Evolutionary conservation across 2,329 filamentous ascomycete species (phyloP).

Genomic region (Teratosphaeria destructans): DNA sequence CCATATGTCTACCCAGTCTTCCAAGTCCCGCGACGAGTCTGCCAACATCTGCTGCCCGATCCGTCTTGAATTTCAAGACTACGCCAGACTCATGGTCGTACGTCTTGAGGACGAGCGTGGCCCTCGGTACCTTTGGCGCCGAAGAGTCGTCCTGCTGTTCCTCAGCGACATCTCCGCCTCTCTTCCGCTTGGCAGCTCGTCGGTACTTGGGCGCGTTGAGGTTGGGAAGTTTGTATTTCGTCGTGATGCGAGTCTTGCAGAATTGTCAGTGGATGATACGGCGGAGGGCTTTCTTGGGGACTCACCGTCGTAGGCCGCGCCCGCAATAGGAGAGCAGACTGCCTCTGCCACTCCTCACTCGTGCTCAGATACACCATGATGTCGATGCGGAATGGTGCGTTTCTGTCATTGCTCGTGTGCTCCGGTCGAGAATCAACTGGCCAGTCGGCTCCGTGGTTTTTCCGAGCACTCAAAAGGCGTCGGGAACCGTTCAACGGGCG

Average conservation of each 20-base stretch:
- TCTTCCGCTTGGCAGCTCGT: slow-evolving; percentile 18
- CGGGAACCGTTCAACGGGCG: background rate
- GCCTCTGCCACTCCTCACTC: slow-evolving; percentile 82
- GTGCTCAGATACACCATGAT: slow-evolving; percentile 70
- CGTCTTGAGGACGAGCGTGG: slow-evolving; percentile 74
- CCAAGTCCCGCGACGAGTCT: slow-evolving; percentile 70
- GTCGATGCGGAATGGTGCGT: background rate
- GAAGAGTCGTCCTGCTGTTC: slow-evolving; percentile 19
- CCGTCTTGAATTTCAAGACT: slow-evolving; percentile 81
- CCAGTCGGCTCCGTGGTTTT: background rate
- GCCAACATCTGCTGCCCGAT: slow-evolving; percentile 81
- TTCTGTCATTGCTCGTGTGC: background rate
- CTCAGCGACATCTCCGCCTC: slow-evolving; percentile 12
- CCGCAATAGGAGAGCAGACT: slow-evolving; percentile 75
- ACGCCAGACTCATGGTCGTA: slow-evolving; percentile 75
- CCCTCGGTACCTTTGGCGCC: slow-evolving; percentile 45
- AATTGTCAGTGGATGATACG: slow-evolving; percentile 1
- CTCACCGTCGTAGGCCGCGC: slow-evolving; percentile 75
- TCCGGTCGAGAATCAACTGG: background rate
- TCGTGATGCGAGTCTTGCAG: slow-evolving; percentile 73
- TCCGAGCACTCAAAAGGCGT: background rate
- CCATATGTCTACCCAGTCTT: slow-evolving; percentile 57
- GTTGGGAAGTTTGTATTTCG: slow-evolving; percentile 66
- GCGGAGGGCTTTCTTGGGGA: slow-evolving; percentile 13
- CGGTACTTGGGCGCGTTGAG: slow-evolving; percentile 22